Base-by-base conservation (phyloP, 495 filamentous ascomycete species). In the Astrothelium macrocarpum region DNA sequence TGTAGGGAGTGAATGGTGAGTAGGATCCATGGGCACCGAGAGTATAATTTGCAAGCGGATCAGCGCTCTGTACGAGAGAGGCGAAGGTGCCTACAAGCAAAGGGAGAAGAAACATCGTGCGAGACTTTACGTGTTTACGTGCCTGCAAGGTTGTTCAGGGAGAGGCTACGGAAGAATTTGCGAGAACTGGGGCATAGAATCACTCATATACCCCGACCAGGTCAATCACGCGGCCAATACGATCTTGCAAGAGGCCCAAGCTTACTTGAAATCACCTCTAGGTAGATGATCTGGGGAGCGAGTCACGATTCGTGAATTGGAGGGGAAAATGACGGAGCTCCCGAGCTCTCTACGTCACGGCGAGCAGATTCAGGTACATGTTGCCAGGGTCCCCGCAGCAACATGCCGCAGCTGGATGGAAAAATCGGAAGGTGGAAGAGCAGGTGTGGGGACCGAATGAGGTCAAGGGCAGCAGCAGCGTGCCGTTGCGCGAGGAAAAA, bases 1-100 rank as follows among this genome's bases (percentile, higher is more conserved):
- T 87, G 73, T 90, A 91, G 67, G 84, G 82, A 58, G 76, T 71
- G 72, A 81, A 81, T 45, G 77, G 78, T 20, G 49, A 56, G 25
- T 29, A 28, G 2, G 49, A 9, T 29, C 49, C 49, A 56, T 56
- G 26, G 2, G 49, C 25, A 9, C 49, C 49, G 25, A 56, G 49
- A 0, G 49, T 56, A 16, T 56, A 56, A 29, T 56, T 56, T 12
- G 49, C 49, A 56, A n/a, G 12, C 23, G 49, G 49, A 29, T 56
- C 49, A 56, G 49, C 1, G 25, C 49, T 56, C 25, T 56, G 49
- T 5, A 25, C 49, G 20, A 56, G 49, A 56, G 49, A 56, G 23
- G 49, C 49, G 49, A 56, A 56, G 23, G 29, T 25, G 49, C 49
- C 49, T 26, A 16, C 49, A 10, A 56, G 20, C 49, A 56, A 56